Evolutionary conservation across 768 basidiomycete species (phyloP).

Genomic region (Saitozyma podzolica): DNA sequence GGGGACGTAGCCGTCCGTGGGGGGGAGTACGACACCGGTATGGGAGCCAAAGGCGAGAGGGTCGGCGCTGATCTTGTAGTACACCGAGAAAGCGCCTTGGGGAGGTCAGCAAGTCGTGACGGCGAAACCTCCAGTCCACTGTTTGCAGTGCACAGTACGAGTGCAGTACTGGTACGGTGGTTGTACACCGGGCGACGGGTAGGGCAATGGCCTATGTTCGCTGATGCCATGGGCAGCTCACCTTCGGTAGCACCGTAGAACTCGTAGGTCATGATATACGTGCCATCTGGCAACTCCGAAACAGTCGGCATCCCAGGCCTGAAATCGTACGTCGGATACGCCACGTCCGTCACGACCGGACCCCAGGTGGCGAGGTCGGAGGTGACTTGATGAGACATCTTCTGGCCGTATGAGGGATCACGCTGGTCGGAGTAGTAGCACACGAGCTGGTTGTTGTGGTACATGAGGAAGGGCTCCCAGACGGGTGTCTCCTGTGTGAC

Average conservation of each 20-base stretch:
- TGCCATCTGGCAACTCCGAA: slow-evolving; percentile 12
- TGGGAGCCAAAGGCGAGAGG: slow-evolving; percentile 18
- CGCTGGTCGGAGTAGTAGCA: slow-evolving; percentile 35
- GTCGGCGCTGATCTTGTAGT: slow-evolving; percentile 26
- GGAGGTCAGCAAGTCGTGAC: neutral
- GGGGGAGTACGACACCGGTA: slow-evolving; percentile 7
- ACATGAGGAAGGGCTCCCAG: slow-evolving; percentile 32
- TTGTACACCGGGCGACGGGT: no score
- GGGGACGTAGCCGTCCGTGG: slow-evolving; percentile 17
- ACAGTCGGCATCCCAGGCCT: slow-evolving; percentile 31
- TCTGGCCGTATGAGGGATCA: slow-evolving; percentile 25
- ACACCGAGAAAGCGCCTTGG: slow-evolving; percentile 20
- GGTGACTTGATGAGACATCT: slow-evolving; percentile 25
- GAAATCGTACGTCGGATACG: slow-evolving; percentile 12
- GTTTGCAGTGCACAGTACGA: no score
- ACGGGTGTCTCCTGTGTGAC: slow-evolving; percentile 21
- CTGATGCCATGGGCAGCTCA: neutral
- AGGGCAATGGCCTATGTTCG: no score
- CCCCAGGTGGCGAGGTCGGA: slow-evolving; percentile 26
- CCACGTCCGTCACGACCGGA: slow-evolving; percentile 20
- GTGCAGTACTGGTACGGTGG: no score
- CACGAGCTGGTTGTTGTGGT: slow-evolving; percentile 24
- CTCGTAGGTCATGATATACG: slow-evolving; percentile 31
- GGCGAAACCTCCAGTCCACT: no score
- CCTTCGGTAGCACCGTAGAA: slow-evolving; percentile 21